Conservation (phyloP, 176 grass and related monocot genomes). For the Guadua angustifolia region DNA sequence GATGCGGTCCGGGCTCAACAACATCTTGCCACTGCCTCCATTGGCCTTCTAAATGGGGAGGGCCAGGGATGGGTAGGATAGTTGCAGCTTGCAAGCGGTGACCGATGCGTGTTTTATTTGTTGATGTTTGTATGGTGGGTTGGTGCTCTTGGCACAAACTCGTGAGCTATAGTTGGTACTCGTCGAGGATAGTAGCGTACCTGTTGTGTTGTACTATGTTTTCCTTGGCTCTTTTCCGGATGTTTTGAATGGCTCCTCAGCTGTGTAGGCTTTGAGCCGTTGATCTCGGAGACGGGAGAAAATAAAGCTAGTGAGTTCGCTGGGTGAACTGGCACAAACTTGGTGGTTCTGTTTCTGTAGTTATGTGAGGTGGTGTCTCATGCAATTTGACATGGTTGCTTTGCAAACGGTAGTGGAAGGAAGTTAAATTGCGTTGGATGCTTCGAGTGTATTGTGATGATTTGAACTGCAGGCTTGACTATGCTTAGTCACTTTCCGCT, state of each 20-base stretch:
- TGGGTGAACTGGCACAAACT: constrained; percentile 17
- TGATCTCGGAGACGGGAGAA: neutral
- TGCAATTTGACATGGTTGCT: neutral
- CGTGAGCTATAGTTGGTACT: constrained; percentile 39
- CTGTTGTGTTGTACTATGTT: constrained; percentile 42
- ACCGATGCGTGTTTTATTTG: constrained; percentile 46
- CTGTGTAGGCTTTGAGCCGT: constrained; percentile 46
- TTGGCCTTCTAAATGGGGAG: constrained; percentile 61
- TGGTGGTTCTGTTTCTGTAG: neutral
- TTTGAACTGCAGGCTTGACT: too few species aligned
- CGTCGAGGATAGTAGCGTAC: constrained; percentile 39
- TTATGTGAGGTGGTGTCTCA: neutral
- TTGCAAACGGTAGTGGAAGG: neutral
- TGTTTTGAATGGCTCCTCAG: constrained; percentile 34
- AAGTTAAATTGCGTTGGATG: neutral
- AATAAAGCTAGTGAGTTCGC: constrained; percentile 42
- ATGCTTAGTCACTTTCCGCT: too few species aligned
- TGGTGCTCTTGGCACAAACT: constrained; percentile 49
- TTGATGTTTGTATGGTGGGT: constrained; percentile 54
- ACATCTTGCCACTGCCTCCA: constrained; percentile 62
- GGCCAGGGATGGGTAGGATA: constrained; percentile 41
- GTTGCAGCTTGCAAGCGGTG: constrained; percentile 36
- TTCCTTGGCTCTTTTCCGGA: constrained; percentile 35
- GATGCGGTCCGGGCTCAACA: constrained; percentile 54
- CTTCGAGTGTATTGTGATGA: neutral